Evolutionary conservation across 2,329 filamentous ascomycete genomes (phyloP).

Genomic region (Penicillium crustosum): DNA sequence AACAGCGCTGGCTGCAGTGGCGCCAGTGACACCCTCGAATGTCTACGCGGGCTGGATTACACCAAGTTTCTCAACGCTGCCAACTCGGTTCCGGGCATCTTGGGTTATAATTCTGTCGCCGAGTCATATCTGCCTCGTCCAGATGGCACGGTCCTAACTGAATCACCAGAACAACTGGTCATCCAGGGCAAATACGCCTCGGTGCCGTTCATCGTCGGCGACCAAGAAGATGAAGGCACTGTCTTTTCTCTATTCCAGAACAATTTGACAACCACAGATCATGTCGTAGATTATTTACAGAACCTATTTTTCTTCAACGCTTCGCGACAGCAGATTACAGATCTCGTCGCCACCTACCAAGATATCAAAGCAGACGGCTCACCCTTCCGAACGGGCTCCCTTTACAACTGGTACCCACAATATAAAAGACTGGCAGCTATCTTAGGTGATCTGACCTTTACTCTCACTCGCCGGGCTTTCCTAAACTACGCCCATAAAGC

Average conservation of each 20-base stretch:
- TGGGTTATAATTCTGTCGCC: slow-evolving; percentile 67
- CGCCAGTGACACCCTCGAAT: slow-evolving; percentile 47
- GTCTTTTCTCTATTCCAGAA: slow-evolving; percentile 68
- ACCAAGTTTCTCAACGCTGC: slow-evolving; percentile 58
- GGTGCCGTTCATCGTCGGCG: slow-evolving; percentile 66
- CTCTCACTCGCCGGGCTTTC: slow-evolving; percentile 66
- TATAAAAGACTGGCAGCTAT: slow-evolving; percentile 76
- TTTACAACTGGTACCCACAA: slow-evolving; percentile 73
- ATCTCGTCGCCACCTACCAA: slow-evolving; percentile 64
- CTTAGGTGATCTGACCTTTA: slow-evolving; percentile 74
- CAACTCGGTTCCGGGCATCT: slow-evolving; percentile 67
- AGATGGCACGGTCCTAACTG: slow-evolving; percentile 62
- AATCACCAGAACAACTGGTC: slow-evolving; percentile 62
- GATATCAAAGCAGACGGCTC: slow-evolving; percentile 59
- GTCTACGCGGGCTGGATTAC: slow-evolving; percentile 50
- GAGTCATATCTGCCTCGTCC: slow-evolving; percentile 74
- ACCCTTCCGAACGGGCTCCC: slow-evolving; percentile 66
- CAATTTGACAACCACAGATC: slow-evolving; percentile 63
- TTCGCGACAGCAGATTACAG: slow-evolving; percentile 51
- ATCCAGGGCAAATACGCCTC: slow-evolving; percentile 55
- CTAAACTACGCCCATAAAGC: slow-evolving; percentile 50
- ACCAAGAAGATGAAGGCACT: slow-evolving; percentile 79
- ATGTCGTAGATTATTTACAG: slow-evolving; percentile 63
- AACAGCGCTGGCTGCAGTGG: slow-evolving; percentile 47
- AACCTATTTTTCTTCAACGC: slow-evolving; percentile 61